Percentiles rank a stretch among this genome's conserved stretches.
Conservation (phyloP, 345 rosid species). For the Rhodamnia rubescens region DNA sequence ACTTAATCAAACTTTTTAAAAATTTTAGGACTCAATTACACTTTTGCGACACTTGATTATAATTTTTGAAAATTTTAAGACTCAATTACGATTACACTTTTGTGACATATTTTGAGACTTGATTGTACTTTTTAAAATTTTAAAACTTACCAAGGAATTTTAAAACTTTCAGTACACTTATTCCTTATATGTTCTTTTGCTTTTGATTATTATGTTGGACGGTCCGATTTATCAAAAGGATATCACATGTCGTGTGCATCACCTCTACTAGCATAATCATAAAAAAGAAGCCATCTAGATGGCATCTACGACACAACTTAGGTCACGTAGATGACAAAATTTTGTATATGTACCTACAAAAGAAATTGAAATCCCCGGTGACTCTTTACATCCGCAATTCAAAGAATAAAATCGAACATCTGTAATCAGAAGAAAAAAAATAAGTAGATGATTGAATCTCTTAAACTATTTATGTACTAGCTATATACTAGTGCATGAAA, state of each 20-base stretch:
- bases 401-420: neutral
- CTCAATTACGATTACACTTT: too few species aligned
- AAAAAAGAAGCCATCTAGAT: neutral
- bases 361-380: neutral
- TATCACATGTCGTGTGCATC: neutral
- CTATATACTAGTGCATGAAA: neutral
- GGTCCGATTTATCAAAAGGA: neutral
- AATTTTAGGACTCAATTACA: too few species aligned
- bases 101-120: too few species aligned
- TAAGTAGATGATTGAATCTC: neutral
- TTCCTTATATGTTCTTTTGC: neutral
- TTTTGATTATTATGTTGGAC: neutral
- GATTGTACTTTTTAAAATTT: too few species aligned
- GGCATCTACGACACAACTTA: neutral
- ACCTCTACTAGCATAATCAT: neutral
- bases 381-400: neutral
- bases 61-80: too few species aligned
- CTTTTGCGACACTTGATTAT: too few species aligned
- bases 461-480: neutral
- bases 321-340: neutral
- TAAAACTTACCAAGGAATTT: too few species aligned
- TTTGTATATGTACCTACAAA: neutral
- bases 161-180: too few species aligned
- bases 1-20: too few species aligned
- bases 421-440: neutral